Evolutionary conservation across 352 stramenopile species (phyloP).

Genomic region (Thraustochytrium striatum): DNA sequence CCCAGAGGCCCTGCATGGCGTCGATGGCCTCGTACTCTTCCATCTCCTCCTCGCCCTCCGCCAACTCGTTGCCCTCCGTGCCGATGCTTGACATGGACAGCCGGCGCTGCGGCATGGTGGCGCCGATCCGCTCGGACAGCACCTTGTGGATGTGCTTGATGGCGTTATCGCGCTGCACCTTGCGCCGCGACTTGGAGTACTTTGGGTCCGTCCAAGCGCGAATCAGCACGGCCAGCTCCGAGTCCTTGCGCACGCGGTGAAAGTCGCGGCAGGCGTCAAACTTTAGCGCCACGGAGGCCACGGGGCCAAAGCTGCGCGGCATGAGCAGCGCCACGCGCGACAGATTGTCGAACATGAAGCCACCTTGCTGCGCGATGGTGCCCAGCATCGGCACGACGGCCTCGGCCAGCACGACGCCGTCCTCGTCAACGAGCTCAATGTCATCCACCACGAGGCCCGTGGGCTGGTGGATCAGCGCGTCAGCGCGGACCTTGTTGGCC

Average conservation of each 20-base stretch:
- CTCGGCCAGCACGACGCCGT: slow-evolving; percentile 17
- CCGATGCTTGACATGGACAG: background rate
- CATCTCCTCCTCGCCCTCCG: background rate
- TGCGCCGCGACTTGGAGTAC: background rate
- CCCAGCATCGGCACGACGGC: slow-evolving; percentile 18
- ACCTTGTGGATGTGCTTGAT: background rate
- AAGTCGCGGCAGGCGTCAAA: slow-evolving; percentile 21
- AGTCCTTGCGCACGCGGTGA: background rate
- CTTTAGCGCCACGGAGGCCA: background rate
- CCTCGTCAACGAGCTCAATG: slow-evolving; percentile 30
- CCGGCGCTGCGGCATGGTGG: background rate
- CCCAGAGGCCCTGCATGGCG: slow-evolving; percentile 35
- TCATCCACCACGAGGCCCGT: slow-evolving; percentile 18
- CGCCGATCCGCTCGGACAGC: background rate
- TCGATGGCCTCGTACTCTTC: background rate
- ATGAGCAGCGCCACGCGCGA: slow-evolving; percentile 6
- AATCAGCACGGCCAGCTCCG: background rate
- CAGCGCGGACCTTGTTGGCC: background rate
- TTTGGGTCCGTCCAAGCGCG: slow-evolving; percentile 6
- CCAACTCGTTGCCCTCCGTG: background rate
- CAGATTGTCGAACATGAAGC: slow-evolving; percentile 35
- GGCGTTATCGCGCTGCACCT: background rate
- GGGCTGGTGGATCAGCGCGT: slow-evolving; percentile 20
- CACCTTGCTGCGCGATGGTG: slow-evolving; percentile 27
- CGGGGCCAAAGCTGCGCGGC: slow-evolving; percentile 3